Base-by-base conservation (phyloP, 805 yeast genomes). In the Metschnikowia noctiluminum region DNA sequence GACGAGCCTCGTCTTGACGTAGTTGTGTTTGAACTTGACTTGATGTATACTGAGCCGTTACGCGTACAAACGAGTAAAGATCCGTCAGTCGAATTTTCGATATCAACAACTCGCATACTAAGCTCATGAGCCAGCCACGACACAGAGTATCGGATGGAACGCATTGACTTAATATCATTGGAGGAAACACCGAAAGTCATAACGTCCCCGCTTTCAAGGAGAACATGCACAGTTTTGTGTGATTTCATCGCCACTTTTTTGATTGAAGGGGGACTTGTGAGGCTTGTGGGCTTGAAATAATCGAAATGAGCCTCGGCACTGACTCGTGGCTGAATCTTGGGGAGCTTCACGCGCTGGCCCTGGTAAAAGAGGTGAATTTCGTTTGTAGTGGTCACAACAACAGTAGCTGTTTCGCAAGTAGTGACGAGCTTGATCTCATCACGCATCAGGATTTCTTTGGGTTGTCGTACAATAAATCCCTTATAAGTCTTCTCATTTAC, bases 371-470 rank as follows among this genome's bases (percentile, higher is more conserved):
- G 75, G 59, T 82, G 86, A 12, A 90, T 74, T 44, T 82, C 89
- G 52, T 83, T 78, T 9, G 69, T 70, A 6, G 62, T 70, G 2
- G 84, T 76, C 7, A 85, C 73, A 1, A 89, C 79, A 38, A 87
- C 73, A 0, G 96, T 89, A 28, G 84, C 81, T 42, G 73, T 70
- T 41, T 89, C 95, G 9, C 85, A 79, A 2, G 90, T 84, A 21
- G 77, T 65, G 0, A 85, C 84, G 35, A 75, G 74, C 48, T 74
- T 76, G 30, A 88, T 80, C 0, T 66, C 81, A 57, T 76, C 79
- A 31, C 68, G 62, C 38, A 81, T 75, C 30, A 65, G 69, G 16
- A 74, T 62, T 46, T 59, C 64, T 51, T 65, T 72, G 34, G 80
- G 83, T 15, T 55, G 50, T 3, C 53, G 15, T 53, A 74, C 76